phyloP scores from a whole-genome alignment of 371 early-diverging fungal genomes.

The Circinella minor region DNA sequence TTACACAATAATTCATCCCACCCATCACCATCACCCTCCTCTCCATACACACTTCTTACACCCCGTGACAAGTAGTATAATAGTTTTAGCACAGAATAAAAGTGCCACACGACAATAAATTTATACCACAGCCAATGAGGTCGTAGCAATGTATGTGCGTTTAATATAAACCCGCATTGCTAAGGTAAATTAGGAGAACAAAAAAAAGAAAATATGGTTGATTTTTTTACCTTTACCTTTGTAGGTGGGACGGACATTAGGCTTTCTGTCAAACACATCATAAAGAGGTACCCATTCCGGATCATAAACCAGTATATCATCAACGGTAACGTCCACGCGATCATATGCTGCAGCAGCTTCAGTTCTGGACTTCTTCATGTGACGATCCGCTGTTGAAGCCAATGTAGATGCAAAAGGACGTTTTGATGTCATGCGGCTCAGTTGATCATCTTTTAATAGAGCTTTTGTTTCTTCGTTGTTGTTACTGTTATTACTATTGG shows the following conservation, averaged over 20 bases:
- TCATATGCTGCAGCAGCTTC: slow-evolving; percentile 30
- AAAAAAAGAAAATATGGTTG: neutral
- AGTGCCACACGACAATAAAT: neutral
- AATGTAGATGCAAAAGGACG: slow-evolving; percentile 11
- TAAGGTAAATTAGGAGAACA: neutral
- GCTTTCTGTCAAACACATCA: slow-evolving; percentile 48
- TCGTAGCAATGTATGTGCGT: no score
- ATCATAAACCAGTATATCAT: slow-evolving; percentile 25
- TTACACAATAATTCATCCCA: no score
- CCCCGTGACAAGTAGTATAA: slow-evolving; percentile 16
- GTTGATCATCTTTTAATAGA: neutral
- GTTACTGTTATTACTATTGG: neutral
- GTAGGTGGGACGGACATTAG: slow-evolving; percentile 16
- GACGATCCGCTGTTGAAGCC: slow-evolving; percentile 7
- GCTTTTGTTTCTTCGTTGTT: neutral
- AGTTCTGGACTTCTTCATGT: slow-evolving; percentile 22
- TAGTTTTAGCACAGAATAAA: neutral
- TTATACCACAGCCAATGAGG: no score
- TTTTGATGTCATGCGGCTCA: neutral
- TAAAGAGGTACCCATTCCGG: slow-evolving; percentile 29
- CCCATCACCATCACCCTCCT: no score
- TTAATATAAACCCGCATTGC: no score
- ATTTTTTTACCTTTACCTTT: slow-evolving; percentile 1
- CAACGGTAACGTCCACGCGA: slow-evolving; percentile 18
- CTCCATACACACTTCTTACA: no score